Base-by-base conservation (phyloP, 2,329 filamentous ascomycete species). In the Dryadomyces quercus-mongolicae region DNA sequence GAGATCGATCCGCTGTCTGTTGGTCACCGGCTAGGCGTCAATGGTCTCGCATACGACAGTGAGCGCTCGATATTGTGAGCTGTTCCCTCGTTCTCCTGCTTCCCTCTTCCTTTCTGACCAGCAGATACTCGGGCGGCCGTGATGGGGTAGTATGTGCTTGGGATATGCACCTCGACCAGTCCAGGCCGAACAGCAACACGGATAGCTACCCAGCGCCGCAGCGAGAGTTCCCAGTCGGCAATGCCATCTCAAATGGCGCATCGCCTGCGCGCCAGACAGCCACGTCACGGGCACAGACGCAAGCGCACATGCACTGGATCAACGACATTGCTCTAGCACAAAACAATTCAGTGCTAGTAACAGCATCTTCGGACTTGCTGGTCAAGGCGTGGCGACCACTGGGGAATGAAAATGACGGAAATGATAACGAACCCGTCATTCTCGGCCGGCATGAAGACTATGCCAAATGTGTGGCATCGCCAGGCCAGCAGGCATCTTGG, bases 141-240 rank as follows among this genome's bases (percentile, higher is more conserved):
- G 93, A 98, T 70, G 93, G 93, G 62, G 86, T 93, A 51, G 85
- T 98, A 61, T 98, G 93, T 72, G 89, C 92, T 57, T 98, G 93
- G 93, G 85, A 97, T 68, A 74, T 96, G 53, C 81, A 88, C 63
- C 80, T 88, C 64, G 78, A 89, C 66, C 74, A 87, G 48, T 43
- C 54, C 4, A 34, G 51, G 18, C 16, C 48, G 38, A 49, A 25
- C 15, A 16, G 10, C 36, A 38, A 55, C 48, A 58, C 50, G 53
- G n/a, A n/a, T 18, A 34, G 16, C 46, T 10, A 25, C 5, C 51
- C 55, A 64, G 59, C 58, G 66, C 64, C 55, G 58, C 67, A 51
- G 59, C 65, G 52, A 62, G 61, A 31, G 45, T 20, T 3, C 12
- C 42, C n/a, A 48, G 42, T 42, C 51, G 20, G 15, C 47, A 52